Evolutionary conservation across 192 early-diverging fungal species (phyloP).

Genomic region (Umbelopsis vinacea): DNA sequence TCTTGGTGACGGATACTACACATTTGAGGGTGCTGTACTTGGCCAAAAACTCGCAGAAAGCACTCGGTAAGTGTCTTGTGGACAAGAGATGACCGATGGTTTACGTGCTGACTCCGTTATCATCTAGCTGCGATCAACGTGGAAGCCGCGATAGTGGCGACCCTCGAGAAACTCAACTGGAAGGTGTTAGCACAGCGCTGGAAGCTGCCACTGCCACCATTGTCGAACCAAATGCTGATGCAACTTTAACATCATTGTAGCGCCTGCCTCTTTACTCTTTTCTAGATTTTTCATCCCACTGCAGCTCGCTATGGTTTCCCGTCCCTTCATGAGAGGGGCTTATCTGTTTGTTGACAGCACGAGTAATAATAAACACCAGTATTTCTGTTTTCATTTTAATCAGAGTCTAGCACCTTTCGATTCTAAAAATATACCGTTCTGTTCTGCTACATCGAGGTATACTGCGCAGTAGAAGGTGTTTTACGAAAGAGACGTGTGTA

Average conservation of each 20-base stretch:
- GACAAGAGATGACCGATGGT: not conserved
- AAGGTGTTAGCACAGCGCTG: slow-evolving; percentile 9
- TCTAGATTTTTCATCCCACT: not conserved
- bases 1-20: slow-evolving; percentile 40
- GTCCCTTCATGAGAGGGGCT: not conserved
- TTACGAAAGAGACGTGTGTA: not conserved
- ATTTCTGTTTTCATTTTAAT: no score
- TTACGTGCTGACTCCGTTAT: no score
- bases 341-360: no score
- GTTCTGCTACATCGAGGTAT: not conserved
- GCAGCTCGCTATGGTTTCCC: not conserved
- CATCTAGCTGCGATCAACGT: slow-evolving; percentile 28
- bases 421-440: slow-evolving; percentile 9
- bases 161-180: not conserved
- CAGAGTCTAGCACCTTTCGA: not conserved
- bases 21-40: slow-evolving; percentile 55
- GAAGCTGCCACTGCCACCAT: not conserved
- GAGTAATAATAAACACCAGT: no score
- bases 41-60: slow-evolving; percentile 28
- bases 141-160: slow-evolving; percentile 6
- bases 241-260: no score
- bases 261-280: not conserved
- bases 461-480: not conserved
- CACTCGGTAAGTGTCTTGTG: slow-evolving; percentile 10
- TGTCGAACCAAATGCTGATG: no score